A percentile compares a stretch with the other conserved stretches of the same genome.
phyloP scores from a whole-genome alignment of 306 rosid species.

The Prunus armeniaca region DNA sequence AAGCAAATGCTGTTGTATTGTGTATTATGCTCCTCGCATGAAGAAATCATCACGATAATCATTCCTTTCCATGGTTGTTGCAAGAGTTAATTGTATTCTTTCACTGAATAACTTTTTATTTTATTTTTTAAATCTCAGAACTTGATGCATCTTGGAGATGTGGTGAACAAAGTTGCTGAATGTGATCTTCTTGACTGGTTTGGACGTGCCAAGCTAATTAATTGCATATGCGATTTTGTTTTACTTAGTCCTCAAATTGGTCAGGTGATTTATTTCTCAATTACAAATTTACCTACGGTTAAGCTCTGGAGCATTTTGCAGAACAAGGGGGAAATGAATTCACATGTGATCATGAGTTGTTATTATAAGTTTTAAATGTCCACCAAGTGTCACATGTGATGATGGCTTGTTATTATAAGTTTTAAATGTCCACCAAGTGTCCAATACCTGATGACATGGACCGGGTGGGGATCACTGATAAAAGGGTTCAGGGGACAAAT shows the following conservation, averaged over 20 bases:
- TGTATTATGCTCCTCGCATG: too few relatives aligned
- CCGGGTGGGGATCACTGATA: too few relatives aligned
- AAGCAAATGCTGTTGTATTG: neutral
- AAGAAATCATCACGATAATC: neutral
- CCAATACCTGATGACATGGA: too few relatives aligned
- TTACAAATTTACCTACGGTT: neutral
- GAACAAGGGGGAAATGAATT: too few relatives aligned
- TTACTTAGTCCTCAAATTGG: conserved; percentile 72
- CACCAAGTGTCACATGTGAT: too few relatives aligned
- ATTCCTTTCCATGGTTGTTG: neutral
- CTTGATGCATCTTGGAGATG: conserved; percentile 52
- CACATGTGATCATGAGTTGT: too few relatives aligned
- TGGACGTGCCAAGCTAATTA: conserved; percentile 78
- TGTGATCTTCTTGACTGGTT: conserved; percentile 73
- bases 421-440: too few relatives aligned
- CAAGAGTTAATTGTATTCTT: neutral
- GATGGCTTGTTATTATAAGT: too few relatives aligned
- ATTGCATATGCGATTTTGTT: conserved; percentile 73
- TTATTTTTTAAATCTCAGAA: conserved; percentile 36
- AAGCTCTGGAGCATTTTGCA: too few relatives aligned
- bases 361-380: too few relatives aligned
- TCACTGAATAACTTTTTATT: conserved; percentile 13
- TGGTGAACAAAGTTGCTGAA: conserved; percentile 60
- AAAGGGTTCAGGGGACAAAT: too few relatives aligned
- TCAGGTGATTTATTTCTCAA: conserved; percentile 55